A percentile compares a stretch with the other conserved stretches of the same genome.
These are phyloP conservation scores for Bifiguratus adelaidae DNA, from an alignment of 192 early-diverging fungal species.

Conservation along the genomic window DNA sequence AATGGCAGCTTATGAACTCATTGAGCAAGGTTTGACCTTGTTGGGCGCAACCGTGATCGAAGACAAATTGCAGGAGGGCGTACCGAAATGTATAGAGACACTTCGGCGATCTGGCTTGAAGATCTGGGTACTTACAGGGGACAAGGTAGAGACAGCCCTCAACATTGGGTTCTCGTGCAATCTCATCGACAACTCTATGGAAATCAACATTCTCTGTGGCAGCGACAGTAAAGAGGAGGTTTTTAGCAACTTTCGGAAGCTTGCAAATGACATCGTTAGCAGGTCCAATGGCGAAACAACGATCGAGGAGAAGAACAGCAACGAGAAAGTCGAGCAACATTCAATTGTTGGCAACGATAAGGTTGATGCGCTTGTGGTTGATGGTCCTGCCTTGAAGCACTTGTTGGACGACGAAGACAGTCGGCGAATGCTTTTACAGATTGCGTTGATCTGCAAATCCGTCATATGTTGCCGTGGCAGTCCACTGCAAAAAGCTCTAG, in stretches of 20 bases:
- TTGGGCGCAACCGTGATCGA: slow-evolving; percentile 95
- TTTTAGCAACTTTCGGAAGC: slow-evolving; percentile 3
- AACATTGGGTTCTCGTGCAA: slow-evolving; percentile 90
- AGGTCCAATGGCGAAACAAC: too few relatives aligned
- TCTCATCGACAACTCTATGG: slow-evolving; percentile 59
- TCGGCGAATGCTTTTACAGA: slow-evolving; percentile 45
- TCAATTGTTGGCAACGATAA: too few relatives aligned
- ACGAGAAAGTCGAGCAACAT: too few relatives aligned
- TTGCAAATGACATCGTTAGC: not conserved
- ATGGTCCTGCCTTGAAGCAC: slow-evolving; percentile 56
- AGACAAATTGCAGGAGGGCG: slow-evolving; percentile 93
- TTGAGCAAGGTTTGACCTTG: slow-evolving; percentile 73
- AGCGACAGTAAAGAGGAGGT: not conserved
- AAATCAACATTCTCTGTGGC: slow-evolving; percentile 44
- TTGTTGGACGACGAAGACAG: slow-evolving; percentile 42
- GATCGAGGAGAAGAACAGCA: too few relatives aligned
- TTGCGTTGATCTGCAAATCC: slow-evolving; percentile 66
- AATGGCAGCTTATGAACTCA: slow-evolving; percentile 59
- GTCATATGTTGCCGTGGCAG: slow-evolving; percentile 91
- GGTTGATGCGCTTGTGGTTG: slow-evolving; percentile 81
- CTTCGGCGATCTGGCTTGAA: slow-evolving; percentile 83
- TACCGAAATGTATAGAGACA: slow-evolving; percentile 80
- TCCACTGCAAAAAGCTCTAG: slow-evolving; percentile 93
- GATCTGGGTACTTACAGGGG: slow-evolving; percentile 97
- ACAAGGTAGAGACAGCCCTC: slow-evolving; percentile 97